Base-by-base conservation (phyloP, 208 protist genomes). In the Leishmania tropica region DNA sequence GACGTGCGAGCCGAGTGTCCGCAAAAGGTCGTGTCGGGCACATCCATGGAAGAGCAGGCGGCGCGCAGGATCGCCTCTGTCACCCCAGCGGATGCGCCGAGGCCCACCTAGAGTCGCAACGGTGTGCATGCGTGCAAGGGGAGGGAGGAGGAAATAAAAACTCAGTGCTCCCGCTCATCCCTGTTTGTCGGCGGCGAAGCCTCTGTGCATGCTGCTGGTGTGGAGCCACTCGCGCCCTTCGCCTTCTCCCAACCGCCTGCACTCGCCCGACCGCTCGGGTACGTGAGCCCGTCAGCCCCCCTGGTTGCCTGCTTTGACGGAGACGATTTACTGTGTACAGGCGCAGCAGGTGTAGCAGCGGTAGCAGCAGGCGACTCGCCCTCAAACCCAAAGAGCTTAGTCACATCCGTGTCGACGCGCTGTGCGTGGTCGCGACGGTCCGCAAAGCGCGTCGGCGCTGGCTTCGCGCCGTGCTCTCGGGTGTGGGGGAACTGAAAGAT, bases 401-500 rank as follows among this genome's bases (percentile, higher is more conserved):
- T 54, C 17, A 91, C 83, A 70, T 91, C 81, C 6, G 83, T 88
- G 83, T 88, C 87, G 21, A 88, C 64, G n/a, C 45, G 84, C 79
- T 88, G 81, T 21, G 83, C 87, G 42, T 76, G 84, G 48, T 87
- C 81, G 73, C 78, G 82, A 37, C 85, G 83, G 42, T 89, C 88
- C 17, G 67, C 45, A 42, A 84, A 84, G n/a, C 60, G 78, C 19
- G 72, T 64, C 48, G 75, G 76, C 31, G 77, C 75, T 42, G 92
- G 92, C 83, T 92, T 93, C 7, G 89, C 76, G 13, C 80, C 65
- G 76, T 96, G 91, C n/a, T 82, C 75, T 42, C 81, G 84, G 45
- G 89, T 95, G 83, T 96, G 93, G 19, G 93, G 88, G 80, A 92
- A 96, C 60, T 89, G 86, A 89, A 84, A 92, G 56, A 96, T 81